These are phyloP conservation scores for Drechmeria coniospora DNA, from an alignment of 2,329 filamentous ascomycete species.

Conservation along the genomic window DNA sequence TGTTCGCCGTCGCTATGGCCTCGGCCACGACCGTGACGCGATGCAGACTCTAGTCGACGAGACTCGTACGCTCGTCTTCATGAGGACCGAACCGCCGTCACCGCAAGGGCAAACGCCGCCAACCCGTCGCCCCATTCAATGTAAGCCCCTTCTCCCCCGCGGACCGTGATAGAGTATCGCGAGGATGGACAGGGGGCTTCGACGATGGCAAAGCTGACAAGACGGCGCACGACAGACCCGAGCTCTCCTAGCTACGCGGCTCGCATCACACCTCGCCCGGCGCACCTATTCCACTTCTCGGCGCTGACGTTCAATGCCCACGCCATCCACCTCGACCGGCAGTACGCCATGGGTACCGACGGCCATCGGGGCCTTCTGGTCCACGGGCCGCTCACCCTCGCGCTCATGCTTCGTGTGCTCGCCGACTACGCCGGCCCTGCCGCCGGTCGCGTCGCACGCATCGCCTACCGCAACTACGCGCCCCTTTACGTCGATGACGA, in stretches of 20 bases:
- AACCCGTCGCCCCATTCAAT: constrained; percentile 11
- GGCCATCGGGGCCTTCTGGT: constrained; percentile 63
- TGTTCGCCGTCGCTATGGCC: constrained; percentile 29
- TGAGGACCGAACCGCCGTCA: no score
- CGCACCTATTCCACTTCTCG: constrained; percentile 77
- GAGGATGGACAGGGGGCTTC: no score
- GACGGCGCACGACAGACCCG: no score
- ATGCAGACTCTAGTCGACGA: no score
- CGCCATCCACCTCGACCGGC: constrained; percentile 67
- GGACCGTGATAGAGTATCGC: no score
- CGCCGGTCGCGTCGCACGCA: constrained; percentile 26
- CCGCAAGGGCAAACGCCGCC: no score
- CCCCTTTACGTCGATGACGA: constrained; percentile 64
- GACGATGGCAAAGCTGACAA: no score
- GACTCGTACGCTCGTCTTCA: constrained; percentile 35
- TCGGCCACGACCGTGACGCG: constrained; percentile 9
- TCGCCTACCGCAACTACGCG: constrained; percentile 69
- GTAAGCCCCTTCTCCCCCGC: constrained; percentile 8
- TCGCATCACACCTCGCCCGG: constrained; percentile 47
- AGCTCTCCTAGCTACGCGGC: constrained; percentile 24
- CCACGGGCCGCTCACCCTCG: constrained; percentile 71
- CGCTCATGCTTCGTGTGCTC: constrained; percentile 58
- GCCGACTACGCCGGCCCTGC: constrained; percentile 7
- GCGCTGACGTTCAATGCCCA: constrained; percentile 89
- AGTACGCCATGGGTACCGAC: constrained; percentile 56